phyloP scores from a whole-genome alignment of 306 rosid species.

The Vachellia pachyceras region DNA sequence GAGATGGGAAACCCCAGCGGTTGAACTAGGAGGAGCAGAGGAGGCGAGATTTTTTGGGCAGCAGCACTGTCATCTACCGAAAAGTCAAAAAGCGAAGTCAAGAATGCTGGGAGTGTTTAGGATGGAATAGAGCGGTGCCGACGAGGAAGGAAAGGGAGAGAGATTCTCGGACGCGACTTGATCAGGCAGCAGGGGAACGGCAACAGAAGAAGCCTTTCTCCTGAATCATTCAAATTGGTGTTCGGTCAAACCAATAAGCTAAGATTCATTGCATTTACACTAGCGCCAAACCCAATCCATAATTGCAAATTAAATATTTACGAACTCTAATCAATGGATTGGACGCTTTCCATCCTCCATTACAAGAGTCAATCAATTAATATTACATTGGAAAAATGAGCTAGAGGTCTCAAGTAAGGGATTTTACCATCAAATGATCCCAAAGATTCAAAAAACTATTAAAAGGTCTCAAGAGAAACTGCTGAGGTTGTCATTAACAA shows the following conservation, averaged over 20 bases:
- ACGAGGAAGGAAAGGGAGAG: no score
- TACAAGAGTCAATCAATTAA: no score
- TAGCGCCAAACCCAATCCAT: background rate
- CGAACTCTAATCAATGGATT: no score
- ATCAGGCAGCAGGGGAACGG: background rate
- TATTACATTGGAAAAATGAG: no score
- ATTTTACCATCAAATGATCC: no score
- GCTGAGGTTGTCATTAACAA: no score
- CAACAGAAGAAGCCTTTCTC: background rate
- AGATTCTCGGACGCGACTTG: background rate
- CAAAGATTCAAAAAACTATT: no score
- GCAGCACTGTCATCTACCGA: conserved; percentile 18
- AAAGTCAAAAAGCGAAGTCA: background rate
- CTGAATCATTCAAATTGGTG: background rate
- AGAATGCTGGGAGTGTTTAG: no score
- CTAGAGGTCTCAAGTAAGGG: no score
- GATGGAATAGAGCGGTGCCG: no score
- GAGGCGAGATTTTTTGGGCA: conserved; percentile 11
- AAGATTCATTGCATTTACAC: background rate
- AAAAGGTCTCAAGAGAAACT: no score
- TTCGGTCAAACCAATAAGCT: background rate
- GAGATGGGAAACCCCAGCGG: background rate
- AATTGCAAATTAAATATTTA: background rate
- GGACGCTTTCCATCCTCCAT: no score
- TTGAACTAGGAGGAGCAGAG: conserved; percentile 16